Conservation (phyloP, 768 basidiomycete genomes). For the Strobilomyces confusus region DNA sequence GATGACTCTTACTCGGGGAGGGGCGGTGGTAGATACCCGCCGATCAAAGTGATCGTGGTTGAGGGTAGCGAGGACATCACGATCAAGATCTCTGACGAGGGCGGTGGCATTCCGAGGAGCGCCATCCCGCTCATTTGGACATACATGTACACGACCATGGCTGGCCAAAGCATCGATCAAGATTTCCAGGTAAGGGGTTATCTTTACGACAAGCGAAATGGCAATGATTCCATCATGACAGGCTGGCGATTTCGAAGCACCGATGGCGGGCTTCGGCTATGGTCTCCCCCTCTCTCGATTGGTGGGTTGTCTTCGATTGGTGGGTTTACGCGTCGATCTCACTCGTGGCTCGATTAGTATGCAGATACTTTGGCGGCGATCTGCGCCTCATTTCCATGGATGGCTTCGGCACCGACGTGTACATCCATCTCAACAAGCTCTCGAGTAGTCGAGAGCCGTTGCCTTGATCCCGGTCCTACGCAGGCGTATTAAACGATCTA, state of each 20-base stretch:
- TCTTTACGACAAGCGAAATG: too few species aligned
- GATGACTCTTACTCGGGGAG: not conserved
- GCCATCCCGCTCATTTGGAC: slow-evolving; percentile 97
- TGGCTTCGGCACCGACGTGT: slow-evolving; percentile 94
- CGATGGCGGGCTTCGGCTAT: slow-evolving; percentile 98
- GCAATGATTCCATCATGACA: too few species aligned
- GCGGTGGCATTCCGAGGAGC: slow-evolving; percentile 80
- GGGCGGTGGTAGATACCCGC: slow-evolving; percentile 12
- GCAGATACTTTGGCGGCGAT: slow-evolving; percentile 96
- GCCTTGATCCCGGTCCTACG: slow-evolving; percentile 9
- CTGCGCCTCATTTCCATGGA: slow-evolving; percentile 96
- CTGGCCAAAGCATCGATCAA: slow-evolving; percentile 64
- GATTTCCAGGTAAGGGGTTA: slow-evolving; percentile 53
- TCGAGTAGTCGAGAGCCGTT: slow-evolving; percentile 42
- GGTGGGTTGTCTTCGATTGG: slow-evolving; percentile 60
- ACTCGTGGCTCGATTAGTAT: slow-evolving; percentile 46
- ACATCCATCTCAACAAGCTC: slow-evolving; percentile 85
- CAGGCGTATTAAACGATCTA: too few species aligned
- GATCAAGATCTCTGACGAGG: slow-evolving; percentile 98
- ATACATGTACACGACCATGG: slow-evolving; percentile 94
- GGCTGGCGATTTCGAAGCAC: slow-evolving; percentile 83
- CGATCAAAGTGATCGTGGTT: slow-evolving; percentile 60
- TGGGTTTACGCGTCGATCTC: slow-evolving; percentile 35
- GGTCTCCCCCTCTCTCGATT: slow-evolving; percentile 89
- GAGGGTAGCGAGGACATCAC: slow-evolving; percentile 99